Base-by-base conservation (phyloP, 1,284 basidiomycete genomes). In the Chalciporus sp. region DNA sequence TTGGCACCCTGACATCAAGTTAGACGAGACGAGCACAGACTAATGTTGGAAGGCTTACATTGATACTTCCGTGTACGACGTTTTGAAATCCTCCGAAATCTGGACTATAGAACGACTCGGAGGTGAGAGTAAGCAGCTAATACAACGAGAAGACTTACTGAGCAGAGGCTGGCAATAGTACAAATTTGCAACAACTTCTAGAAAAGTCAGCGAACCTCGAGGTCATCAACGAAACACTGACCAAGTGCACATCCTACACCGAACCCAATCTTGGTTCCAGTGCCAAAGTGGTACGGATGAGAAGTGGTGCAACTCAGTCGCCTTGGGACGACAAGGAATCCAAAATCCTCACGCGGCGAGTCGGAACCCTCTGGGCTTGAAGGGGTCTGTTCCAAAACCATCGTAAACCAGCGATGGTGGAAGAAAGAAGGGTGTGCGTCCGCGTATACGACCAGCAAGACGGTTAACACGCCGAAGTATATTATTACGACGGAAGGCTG, bases 121-220 rank as follows among this genome's bases (percentile, higher is more conserved):
- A 14, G 33, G 27, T 9, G 33, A 43, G 46, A 5, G 17, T 43
- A 7, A 16, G 31, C 6, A 11, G 19, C 35, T 17, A 6, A 2
- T 29, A 12, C 23, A 4, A 23, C 7, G 7, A 40, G 11, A 8
- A 29, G 49, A 62, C 80, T 48, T 67, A 80, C 88, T 85, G 14
- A 90, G 70, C 54, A 90, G 68, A 0, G 88, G 88, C 67, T 88
- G 88, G 55, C 84, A 84, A 58, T 90, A 90, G 62, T 88, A 90
- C 47, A 90, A 64, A 58, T 90, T 90, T n/a, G 81, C 78, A 23
- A 82, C 82, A 42, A 70, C 82, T 84, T 37, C 35, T 17, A 8
- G 29, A 48, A 23, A 2, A 2, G 44, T 64, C 28, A 64, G 58
- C 35, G n/a, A 35, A 10, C 1, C 9, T 37, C 27, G 10, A 9